Evolutionary conservation across 208 protist genomes (phyloP).

Genomic region (Acanthamoeba lenticulata): DNA sequence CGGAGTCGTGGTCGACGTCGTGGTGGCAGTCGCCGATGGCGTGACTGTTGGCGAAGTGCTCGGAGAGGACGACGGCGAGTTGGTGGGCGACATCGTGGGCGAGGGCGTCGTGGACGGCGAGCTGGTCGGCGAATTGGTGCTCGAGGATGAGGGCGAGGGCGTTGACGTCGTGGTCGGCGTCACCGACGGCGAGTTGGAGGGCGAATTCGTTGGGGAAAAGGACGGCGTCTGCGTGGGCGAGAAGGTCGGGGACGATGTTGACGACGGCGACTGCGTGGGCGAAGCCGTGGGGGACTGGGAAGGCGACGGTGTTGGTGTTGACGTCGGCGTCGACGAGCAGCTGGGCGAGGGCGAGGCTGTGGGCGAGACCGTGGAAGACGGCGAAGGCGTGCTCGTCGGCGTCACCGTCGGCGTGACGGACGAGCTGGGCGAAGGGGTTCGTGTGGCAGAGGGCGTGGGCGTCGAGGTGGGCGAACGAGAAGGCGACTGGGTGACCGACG

Average conservation of each 20-base stretch:
- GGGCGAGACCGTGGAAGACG: background rate
- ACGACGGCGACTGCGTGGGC: background rate
- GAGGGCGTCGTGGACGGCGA: background rate
- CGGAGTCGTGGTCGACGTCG: background rate
- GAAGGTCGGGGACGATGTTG: background rate
- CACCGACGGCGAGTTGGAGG: background rate
- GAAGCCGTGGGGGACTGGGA: background rate
- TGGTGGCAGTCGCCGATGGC: background rate
- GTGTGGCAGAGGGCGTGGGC: background rate
- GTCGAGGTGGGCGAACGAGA: background rate
- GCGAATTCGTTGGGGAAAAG: background rate
- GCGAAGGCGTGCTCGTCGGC: background rate
- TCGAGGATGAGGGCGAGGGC: background rate
- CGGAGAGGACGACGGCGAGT: background rate
- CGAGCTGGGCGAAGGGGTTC: background rate
- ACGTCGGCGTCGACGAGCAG: background rate
- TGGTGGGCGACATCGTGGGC: background rate
- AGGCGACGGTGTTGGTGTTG: background rate
- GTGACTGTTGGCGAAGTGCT: background rate
- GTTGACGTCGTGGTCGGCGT: background rate
- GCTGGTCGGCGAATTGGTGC: background rate
- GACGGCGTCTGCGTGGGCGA: background rate
- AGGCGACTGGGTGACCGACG: background rate
- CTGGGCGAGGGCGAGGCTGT: too few species aligned
- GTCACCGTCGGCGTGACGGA: background rate